Conservation (phyloP, 2,329 filamentous ascomycete genomes). For the Ophiocordyceps camponoti-floridani region DNA sequence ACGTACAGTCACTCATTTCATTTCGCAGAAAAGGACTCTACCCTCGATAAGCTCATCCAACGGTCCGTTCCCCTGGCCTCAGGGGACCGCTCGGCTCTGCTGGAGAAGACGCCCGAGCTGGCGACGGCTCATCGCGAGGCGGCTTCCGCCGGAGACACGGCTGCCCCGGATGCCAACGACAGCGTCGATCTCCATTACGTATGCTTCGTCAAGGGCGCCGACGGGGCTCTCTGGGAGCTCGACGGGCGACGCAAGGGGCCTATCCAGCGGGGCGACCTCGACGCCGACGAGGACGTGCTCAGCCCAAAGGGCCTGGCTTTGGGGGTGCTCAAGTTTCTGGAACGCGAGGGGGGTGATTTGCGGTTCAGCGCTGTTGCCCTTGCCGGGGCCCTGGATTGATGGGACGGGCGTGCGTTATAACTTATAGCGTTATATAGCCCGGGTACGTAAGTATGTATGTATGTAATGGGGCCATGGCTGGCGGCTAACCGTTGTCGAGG, state of each 20-base stretch:
- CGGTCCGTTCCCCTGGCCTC: slow-evolving; percentile 55
- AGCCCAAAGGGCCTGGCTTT: slow-evolving; percentile 57
- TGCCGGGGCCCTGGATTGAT: slow-evolving; percentile 29
- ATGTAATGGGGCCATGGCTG: too few relatives aligned
- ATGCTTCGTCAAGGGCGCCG: slow-evolving; percentile 64
- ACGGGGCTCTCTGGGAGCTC: slow-evolving; percentile 45
- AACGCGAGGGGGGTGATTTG: slow-evolving; percentile 35
- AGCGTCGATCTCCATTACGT: slow-evolving; percentile 91
- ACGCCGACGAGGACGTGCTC: slow-evolving; percentile 48
- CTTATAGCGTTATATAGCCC: too few relatives aligned
- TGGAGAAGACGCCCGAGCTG: slow-evolving; percentile 61
- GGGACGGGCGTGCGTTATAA: too few relatives aligned
- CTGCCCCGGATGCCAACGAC: slow-evolving; percentile 60
- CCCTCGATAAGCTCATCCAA: slow-evolving; percentile 46
- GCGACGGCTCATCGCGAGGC: slow-evolving; percentile 65
- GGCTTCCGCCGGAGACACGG: slow-evolving; percentile 60
- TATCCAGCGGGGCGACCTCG: slow-evolving; percentile 35
- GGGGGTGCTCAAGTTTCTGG: slow-evolving; percentile 42
- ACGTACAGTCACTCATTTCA: neutral
- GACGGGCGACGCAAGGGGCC: slow-evolving; percentile 42
- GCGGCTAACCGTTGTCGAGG: too few relatives aligned
- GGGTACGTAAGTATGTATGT: too few relatives aligned
- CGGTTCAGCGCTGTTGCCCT: slow-evolving; percentile 30
- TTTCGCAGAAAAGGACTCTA: slow-evolving; percentile 26
- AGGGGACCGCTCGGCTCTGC: slow-evolving; percentile 45